Evolutionary conservation across 495 filamentous ascomycete genomes (phyloP).

Genomic region (Lophiostoma macrostomum): DNA sequence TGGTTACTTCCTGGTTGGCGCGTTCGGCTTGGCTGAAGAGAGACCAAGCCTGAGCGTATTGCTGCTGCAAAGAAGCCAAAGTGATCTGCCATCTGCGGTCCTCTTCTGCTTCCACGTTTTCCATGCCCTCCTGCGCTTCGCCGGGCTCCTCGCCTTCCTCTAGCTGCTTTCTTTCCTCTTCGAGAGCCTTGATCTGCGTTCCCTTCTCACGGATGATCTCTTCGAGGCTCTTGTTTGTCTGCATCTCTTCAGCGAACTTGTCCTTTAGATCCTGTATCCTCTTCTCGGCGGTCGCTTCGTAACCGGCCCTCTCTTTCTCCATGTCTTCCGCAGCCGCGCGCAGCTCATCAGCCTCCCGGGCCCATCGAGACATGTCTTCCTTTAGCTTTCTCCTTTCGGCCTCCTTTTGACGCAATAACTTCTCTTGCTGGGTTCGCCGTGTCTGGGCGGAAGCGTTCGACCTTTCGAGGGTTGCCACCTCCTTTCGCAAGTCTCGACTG

Average conservation of each 20-base stretch:
- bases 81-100: constrained; percentile 56
- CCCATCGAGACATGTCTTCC: constrained; percentile 59
- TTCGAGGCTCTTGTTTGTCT: constrained; percentile 55
- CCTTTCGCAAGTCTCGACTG: constrained; percentile 57
- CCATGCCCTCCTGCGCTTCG: constrained; percentile 47
- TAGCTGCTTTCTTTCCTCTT: constrained; percentile 54
- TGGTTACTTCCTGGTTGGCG: constrained; percentile 20
- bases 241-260: constrained; percentile 52
- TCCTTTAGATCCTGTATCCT: constrained; percentile 51
- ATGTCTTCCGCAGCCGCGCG: constrained; percentile 48
- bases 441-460: constrained; percentile 80
- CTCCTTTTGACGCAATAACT: constrained; percentile 59
- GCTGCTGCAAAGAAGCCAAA: constrained; percentile 48
- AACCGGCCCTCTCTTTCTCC: constrained; percentile 46
- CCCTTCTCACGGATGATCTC: constrained; percentile 62
- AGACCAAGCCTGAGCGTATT: constrained; percentile 41
- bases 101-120: constrained; percentile 53
- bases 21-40: constrained; percentile 28
- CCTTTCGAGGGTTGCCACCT: constrained; percentile 76
- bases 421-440: constrained; percentile 73
- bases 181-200: constrained; percentile 59
- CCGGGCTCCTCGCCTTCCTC: constrained; percentile 51
- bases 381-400: constrained; percentile 60
- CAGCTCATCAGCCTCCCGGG: constrained; percentile 53
- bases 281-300: constrained; percentile 47